phyloP scores from a whole-genome alignment of 305 asterid species.

The Galium porrigens region DNA sequence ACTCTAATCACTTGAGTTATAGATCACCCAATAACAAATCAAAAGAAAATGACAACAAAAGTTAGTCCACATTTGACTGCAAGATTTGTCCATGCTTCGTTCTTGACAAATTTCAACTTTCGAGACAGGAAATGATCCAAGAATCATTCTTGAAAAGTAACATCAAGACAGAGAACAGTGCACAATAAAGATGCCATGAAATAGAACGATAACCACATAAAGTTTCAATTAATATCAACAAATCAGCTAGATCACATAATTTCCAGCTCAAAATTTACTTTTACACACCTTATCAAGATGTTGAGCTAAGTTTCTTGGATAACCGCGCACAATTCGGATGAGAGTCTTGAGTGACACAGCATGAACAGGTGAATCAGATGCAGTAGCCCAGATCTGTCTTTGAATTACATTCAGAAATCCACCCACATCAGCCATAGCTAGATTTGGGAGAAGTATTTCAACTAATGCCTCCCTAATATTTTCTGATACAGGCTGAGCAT shows the following conservation, averaged over 20 bases:
- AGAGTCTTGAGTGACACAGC: slow-evolving; percentile 71
- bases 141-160: neutral
- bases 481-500: slow-evolving; percentile 31
- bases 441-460: slow-evolving; percentile 79
- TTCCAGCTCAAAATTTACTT: slow-evolving; percentile 12
- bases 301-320: slow-evolving; percentile 72
- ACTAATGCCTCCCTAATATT: slow-evolving; percentile 57
- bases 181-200: neutral
- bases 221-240: neutral
- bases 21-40: neutral
- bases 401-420: slow-evolving; percentile 79
- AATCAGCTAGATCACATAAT: slow-evolving; percentile 1
- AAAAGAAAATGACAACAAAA: neutral
- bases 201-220: neutral
- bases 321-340: slow-evolving; percentile 73
- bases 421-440: slow-evolving; percentile 80
- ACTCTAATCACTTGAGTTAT: neutral
- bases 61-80: neutral
- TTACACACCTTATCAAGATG: slow-evolving; percentile 86
- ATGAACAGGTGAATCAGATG: slow-evolving; percentile 98
- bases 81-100: neutral
- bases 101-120: neutral
- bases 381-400: slow-evolving; percentile 95
- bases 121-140: neutral
- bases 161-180: neutral